Conservation (phyloP, 257 asterid genomes). For the Plantago ovata region DNA sequence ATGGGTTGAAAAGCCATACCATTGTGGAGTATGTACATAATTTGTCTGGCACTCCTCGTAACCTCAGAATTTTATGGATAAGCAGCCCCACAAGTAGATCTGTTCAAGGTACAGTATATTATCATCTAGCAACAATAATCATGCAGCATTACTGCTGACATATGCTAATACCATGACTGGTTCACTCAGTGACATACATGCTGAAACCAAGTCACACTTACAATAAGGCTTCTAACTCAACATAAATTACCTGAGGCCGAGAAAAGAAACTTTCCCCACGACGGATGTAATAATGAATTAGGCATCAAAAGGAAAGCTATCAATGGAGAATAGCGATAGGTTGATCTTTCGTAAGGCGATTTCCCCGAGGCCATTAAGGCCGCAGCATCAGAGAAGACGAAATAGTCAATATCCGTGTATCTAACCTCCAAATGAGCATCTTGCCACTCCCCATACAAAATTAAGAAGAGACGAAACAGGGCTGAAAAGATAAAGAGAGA, state of each 20-base stretch:
- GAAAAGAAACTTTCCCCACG: slow-evolving; percentile 87
- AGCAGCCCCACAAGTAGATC: slow-evolving; percentile 88
- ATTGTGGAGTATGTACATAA: slow-evolving; percentile 52
- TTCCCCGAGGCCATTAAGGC: slow-evolving; percentile 63
- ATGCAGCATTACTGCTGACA: too few relatives aligned
- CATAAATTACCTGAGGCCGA: slow-evolving; percentile 64
- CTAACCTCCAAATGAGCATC: slow-evolving; percentile 89
- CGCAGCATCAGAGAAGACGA: slow-evolving; percentile 93
- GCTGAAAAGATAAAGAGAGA: slow-evolving; percentile 63
- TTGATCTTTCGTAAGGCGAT: slow-evolving; percentile 84
- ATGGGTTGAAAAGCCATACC: slow-evolving; percentile 94
- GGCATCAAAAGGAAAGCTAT: slow-evolving; percentile 79
- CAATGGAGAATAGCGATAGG: slow-evolving; percentile 93
- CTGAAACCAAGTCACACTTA: too few relatives aligned
- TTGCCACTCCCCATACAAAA: slow-evolving; percentile 93
- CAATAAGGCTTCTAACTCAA: background rate
- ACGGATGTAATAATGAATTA: slow-evolving; percentile 65
- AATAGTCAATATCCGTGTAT: slow-evolving; percentile 87
- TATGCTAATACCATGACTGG: too few relatives aligned
- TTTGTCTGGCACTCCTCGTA: slow-evolving; percentile 75
- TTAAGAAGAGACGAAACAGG: slow-evolving; percentile 52
- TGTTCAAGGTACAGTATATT: slow-evolving; percentile 30
- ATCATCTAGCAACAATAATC: slow-evolving; percentile 6
- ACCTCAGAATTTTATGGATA: slow-evolving; percentile 61
- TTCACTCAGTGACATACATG: too few relatives aligned